Conservation (phyloP, 2,329 filamentous ascomycete species). For the Dendryphion nanum region DNA sequence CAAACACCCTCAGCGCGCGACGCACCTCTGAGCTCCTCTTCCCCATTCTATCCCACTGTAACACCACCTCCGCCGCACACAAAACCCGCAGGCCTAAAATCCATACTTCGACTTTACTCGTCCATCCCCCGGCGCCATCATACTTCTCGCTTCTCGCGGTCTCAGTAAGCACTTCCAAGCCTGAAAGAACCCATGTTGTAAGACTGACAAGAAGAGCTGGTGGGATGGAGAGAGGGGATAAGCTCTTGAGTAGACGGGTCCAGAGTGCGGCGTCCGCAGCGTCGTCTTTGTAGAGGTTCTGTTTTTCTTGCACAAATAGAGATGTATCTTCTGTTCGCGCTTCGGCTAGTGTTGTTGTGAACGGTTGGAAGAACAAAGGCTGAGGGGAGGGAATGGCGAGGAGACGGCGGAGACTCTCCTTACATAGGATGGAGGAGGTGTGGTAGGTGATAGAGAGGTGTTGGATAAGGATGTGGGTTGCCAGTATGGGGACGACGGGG, state of each 20-base stretch:
- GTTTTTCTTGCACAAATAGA: slow-evolving; percentile 85
- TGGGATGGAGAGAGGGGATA: slow-evolving; percentile 25
- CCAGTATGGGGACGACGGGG: slow-evolving; percentile 49
- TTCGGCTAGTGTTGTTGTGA: slow-evolving; percentile 23
- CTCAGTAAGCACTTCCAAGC: slow-evolving; percentile 46
- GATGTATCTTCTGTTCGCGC: slow-evolving; percentile 55
- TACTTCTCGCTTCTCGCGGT: slow-evolving; percentile 33
- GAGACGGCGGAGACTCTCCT: slow-evolving; percentile 40
- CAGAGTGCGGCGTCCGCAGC: slow-evolving; percentile 72
- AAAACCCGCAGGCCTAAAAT: slow-evolving; percentile 53
- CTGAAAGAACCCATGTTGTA: slow-evolving; percentile 51
- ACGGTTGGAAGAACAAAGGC: slow-evolving; percentile 6
- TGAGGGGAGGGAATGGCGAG: slow-evolving; percentile 22
- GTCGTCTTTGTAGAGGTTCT: slow-evolving; percentile 90
- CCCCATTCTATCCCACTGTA: slow-evolving; percentile 18
- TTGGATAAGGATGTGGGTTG: slow-evolving; percentile 40
- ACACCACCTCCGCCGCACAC: slow-evolving; percentile 41
- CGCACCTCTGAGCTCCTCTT: slow-evolving; percentile 16
- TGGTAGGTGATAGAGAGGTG: slow-evolving; percentile 37
- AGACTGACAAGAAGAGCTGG: slow-evolving; percentile 13
- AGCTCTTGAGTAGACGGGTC: slow-evolving; percentile 51
- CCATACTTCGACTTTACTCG: slow-evolving; percentile 67
- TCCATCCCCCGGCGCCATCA: slow-evolving; percentile 74
- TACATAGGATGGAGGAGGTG: slow-evolving; percentile 30
- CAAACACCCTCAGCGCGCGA: slow-evolving; percentile 24